phyloP scores from a whole-genome alignment of 2,329 filamentous ascomycete genomes.

The Diplodia intermedia region DNA sequence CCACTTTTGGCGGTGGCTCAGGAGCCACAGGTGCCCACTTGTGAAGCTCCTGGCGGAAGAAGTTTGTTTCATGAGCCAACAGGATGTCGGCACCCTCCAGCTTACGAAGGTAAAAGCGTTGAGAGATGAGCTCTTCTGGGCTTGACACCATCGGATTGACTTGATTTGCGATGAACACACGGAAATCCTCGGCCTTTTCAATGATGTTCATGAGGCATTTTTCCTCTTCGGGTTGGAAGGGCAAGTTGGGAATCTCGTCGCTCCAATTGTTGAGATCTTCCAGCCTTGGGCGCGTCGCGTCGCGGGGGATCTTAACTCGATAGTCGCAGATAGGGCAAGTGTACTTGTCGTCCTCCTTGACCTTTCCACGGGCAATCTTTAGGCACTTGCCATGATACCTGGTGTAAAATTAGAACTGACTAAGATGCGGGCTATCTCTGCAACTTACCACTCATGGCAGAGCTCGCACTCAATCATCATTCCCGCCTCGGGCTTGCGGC shows the following conservation, averaged over 20 bases:
- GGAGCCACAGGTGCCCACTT: slow-evolving; percentile 93
- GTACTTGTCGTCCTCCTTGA: slow-evolving; percentile 98
- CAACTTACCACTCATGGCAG: slow-evolving; percentile 90
- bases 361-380: slow-evolving; percentile 95
- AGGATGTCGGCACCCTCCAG: slow-evolving; percentile 96
- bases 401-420: slow-evolving; percentile 40
- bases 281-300: slow-evolving; percentile 92
- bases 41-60: slow-evolving; percentile 93
- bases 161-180: slow-evolving; percentile 78
- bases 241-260: slow-evolving; percentile 78
- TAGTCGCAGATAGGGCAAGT: slow-evolving; percentile 98
- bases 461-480: slow-evolving; percentile 99
- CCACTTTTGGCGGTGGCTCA: slow-evolving; percentile 81
- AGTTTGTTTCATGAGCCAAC: slow-evolving; percentile 92
- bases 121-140: slow-evolving; percentile 83
- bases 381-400: slow-evolving; percentile 98
- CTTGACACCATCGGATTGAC: slow-evolving; percentile 83
- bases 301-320: slow-evolving; percentile 93
- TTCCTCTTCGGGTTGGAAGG: slow-evolving; percentile 96
- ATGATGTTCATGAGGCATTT: slow-evolving; percentile 85
- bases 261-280: slow-evolving; percentile 87
- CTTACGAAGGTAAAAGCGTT: slow-evolving; percentile 95
- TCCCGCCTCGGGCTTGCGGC: slow-evolving; percentile 87
- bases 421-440: not conserved
- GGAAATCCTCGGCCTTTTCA: slow-evolving; percentile 81